These are phyloP conservation scores for Mucor sp. DNA, from an alignment of 371 early-diverging fungal genomes.

Conservation along the genomic window DNA sequence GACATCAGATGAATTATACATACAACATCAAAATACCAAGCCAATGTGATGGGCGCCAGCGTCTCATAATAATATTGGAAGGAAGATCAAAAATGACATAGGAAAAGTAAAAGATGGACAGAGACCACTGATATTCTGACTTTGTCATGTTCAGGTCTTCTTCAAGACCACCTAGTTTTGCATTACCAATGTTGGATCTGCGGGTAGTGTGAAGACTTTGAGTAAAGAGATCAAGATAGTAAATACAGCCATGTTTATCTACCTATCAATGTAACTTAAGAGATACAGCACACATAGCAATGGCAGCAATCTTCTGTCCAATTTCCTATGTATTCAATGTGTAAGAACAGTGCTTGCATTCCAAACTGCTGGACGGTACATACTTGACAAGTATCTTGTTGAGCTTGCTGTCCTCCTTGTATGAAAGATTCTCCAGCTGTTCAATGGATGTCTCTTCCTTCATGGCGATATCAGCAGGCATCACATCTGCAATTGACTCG, in stretches of 20 bases:
- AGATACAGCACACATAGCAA: slow-evolving; percentile 38
- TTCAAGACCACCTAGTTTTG: slow-evolving; percentile 41
- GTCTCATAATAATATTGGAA: slow-evolving; percentile 33
- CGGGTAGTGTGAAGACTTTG: not conserved
- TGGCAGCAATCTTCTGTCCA: slow-evolving; percentile 34
- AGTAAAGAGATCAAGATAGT: not conserved
- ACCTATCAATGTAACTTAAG: slow-evolving; percentile 43
- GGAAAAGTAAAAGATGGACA: slow-evolving; percentile 31
- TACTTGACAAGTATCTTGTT: slow-evolving; percentile 3
- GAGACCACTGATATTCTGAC: slow-evolving; percentile 26
- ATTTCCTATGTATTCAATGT: slow-evolving; percentile 24
- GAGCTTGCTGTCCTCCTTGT: not conserved
- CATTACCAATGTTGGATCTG: slow-evolving; percentile 51
- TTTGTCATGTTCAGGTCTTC: slow-evolving; percentile 27
- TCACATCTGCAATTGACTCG: not conserved
- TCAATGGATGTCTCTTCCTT: not conserved
- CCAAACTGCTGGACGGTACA: not conserved
- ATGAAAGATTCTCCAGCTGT: not conserved
- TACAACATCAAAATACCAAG: slow-evolving; percentile 25
- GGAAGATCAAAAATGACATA: slow-evolving; percentile 35
- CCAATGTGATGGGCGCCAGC: slow-evolving; percentile 30
- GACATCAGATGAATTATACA: not conserved
- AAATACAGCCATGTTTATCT: not conserved
- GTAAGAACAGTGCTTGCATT: too few species aligned
- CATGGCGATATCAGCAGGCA: not conserved